Conservation (phyloP, 306 rosid genomes). For the Parietaria judaica region DNA sequence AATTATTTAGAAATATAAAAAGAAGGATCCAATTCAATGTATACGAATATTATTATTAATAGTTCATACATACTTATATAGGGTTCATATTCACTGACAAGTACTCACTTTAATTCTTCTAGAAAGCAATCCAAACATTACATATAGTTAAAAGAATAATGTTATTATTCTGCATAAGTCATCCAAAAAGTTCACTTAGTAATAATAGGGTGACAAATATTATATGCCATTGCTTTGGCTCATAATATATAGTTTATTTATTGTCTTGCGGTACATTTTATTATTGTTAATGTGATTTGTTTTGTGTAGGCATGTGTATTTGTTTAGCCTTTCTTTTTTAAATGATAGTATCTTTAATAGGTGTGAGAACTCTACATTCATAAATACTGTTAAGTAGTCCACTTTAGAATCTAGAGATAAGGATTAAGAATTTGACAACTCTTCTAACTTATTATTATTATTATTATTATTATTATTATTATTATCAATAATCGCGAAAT, state of each 20-base stretch:
- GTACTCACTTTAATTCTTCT: constrained; percentile 13
- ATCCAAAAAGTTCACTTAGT: too few species aligned
- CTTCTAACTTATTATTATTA: too few species aligned
- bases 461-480: too few species aligned
- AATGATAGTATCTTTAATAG: neutral
- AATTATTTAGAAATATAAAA: constrained; percentile 9
- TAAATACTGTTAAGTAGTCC: constrained; percentile 20
- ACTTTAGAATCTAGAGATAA: constrained; percentile 22
- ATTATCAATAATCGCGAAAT: too few species aligned
- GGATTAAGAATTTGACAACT: neutral
- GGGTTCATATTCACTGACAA: constrained; percentile 19
- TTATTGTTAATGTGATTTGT: neutral
- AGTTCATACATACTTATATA: neutral
- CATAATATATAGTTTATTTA: neutral
- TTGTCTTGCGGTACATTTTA: too few species aligned
- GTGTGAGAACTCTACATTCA: neutral
- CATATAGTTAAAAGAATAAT: too few species aligned
- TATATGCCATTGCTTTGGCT: neutral
- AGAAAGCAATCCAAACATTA: too few species aligned
- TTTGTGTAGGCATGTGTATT: neutral
- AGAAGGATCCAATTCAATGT: neutral
- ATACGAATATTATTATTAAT: neutral
- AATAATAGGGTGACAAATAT: too few species aligned
- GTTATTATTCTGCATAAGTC: too few species aligned
- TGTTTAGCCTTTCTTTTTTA: neutral